phyloP scores from a whole-genome alignment of 495 filamentous ascomycete genomes.

The Thermochaetoides thermophila region DNA sequence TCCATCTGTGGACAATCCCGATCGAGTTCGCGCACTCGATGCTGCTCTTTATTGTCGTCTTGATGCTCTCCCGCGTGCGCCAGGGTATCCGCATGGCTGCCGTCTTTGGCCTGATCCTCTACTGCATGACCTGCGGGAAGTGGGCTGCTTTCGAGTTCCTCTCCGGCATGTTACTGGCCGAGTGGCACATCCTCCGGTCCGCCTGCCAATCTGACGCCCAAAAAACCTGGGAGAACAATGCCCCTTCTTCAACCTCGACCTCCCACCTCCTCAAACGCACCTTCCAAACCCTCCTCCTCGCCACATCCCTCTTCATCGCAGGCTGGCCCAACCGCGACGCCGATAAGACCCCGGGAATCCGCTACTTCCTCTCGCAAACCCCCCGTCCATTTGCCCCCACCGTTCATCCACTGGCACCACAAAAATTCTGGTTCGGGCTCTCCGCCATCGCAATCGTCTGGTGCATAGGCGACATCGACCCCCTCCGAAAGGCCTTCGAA shows the following conservation, averaged over 20 bases:
- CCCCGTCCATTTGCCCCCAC: conserved; percentile 19
- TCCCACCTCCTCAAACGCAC: not conserved
- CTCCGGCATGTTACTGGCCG: conserved; percentile 43
- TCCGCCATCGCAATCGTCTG: conserved; percentile 41
- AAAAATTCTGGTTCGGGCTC: conserved; percentile 41
- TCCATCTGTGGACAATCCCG: conserved; percentile 53
- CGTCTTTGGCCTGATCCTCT: conserved; percentile 32
- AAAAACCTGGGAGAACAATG: conserved; percentile 5
- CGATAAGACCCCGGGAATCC: conserved; percentile 23
- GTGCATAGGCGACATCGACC: conserved; percentile 35
- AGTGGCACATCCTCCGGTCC: conserved; percentile 30
- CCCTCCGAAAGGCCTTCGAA: conserved; percentile 39
- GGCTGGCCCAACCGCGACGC: conserved; percentile 29
- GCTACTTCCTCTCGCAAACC: conserved; percentile 18
- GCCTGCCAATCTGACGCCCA: too few species aligned
- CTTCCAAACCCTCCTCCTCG: conserved; percentile 15
- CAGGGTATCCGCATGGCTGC: conserved; percentile 31
- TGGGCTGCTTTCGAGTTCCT: conserved; percentile 48
- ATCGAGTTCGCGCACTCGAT: conserved; percentile 51
- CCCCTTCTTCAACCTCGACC: not conserved
- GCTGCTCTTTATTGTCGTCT: conserved; percentile 42
- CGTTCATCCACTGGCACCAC: conserved; percentile 19
- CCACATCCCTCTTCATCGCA: conserved; percentile 27
- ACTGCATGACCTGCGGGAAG: conserved; percentile 42
- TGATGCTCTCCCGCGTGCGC: conserved; percentile 37